phyloP scores from a whole-genome alignment of 2,329 filamentous ascomycete genomes.

The Ceratocystis albifundus region DNA sequence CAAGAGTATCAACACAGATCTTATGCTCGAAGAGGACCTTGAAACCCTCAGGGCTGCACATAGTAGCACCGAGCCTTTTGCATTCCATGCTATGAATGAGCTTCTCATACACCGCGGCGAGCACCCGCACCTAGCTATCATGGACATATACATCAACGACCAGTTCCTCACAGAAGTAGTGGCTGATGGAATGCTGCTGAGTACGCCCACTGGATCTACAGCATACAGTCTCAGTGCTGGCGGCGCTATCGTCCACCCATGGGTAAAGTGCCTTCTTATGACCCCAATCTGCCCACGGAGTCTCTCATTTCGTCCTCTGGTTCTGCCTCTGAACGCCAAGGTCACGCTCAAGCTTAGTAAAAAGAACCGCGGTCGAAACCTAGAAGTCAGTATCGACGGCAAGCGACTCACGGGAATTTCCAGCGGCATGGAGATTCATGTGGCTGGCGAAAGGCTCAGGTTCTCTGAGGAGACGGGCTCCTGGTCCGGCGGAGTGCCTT shows the following conservation, averaged over 20 bases:
- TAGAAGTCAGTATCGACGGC: conserved; percentile 71
- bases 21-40: conserved; percentile 35
- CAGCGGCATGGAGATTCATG: conserved; percentile 72
- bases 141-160: conserved; percentile 82
- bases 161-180: conserved; percentile 87
- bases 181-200: conserved; percentile 88
- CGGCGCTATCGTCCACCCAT: conserved; percentile 84
- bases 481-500: conserved; percentile 75
- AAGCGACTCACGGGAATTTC: conserved; percentile 55
- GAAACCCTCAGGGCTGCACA: conserved; percentile 4
- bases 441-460: conserved; percentile 71
- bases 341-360: conserved; percentile 72
- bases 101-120: conserved; percentile 85
- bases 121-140: conserved; percentile 78
- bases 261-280: conserved; percentile 76
- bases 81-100: conserved; percentile 75
- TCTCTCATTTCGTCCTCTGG: conserved; percentile 80
- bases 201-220: conserved; percentile 87
- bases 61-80: conserved; percentile 24
- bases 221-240: conserved; percentile 91
- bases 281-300: conserved; percentile 91
- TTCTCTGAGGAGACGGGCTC: conserved; percentile 77
- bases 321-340: conserved; percentile 74
- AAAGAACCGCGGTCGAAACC: conserved; percentile 62
- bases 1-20: conserved; percentile 43